Evolutionary conservation across 306 rosid genomes (phyloP).

Genomic region (Fragaria iinumae): DNA sequence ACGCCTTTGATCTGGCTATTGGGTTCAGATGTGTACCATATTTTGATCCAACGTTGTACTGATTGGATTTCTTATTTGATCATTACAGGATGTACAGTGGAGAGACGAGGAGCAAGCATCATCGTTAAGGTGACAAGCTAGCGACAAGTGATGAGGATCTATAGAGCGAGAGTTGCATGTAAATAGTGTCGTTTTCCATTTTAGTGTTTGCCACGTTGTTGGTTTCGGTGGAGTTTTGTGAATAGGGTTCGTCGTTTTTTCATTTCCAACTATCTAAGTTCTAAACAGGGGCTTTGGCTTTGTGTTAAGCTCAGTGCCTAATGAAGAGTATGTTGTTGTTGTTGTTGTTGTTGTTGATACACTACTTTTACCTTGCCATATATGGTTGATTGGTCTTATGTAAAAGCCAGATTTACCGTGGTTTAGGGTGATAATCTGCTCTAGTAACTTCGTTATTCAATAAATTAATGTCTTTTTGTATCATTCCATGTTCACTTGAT

Average conservation of each 20-base stretch:
- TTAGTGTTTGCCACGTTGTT: constrained; percentile 17
- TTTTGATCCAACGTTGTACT: too few species aligned
- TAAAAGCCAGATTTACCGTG: not conserved
- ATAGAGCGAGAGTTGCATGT: constrained; percentile 14
- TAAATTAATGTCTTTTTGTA: not conserved
- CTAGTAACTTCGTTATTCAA: not conserved
- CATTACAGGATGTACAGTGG: constrained; percentile 82
- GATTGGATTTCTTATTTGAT: not conserved
- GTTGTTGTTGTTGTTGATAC: not conserved
- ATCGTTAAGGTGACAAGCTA: constrained; percentile 28
- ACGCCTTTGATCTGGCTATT: not conserved
- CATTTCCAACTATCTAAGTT: not conserved
- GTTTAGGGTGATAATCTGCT: constrained; percentile 8
- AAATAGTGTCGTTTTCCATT: constrained; percentile 25
- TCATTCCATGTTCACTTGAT: not conserved
- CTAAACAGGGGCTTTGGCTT: not conserved
- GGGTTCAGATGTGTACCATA: not conserved
- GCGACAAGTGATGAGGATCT: not conserved
- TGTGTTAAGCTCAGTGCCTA: not conserved
- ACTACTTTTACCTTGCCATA: too few species aligned
- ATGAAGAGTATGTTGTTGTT: not conserved
- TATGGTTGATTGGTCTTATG: not conserved
- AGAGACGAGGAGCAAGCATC: constrained; percentile 76
- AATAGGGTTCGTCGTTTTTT: not conserved
- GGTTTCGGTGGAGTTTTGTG: not conserved